Conservation (phyloP, 108 stramenopile species). For the Cyclotella sp. region DNA sequence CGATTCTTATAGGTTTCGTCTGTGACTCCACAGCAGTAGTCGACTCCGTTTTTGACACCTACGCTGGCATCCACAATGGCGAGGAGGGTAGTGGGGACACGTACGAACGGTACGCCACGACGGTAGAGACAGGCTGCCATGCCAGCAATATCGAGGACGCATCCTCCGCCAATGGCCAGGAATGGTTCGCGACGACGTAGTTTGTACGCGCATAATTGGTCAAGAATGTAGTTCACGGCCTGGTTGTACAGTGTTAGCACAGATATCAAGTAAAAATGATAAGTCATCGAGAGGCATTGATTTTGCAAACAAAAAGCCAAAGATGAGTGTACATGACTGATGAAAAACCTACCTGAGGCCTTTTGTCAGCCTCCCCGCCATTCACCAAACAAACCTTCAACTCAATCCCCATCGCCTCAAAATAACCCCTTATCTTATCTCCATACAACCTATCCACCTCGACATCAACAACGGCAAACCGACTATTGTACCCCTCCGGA, state of each 20-base stretch:
- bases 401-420: constrained; percentile 69
- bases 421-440: constrained; percentile 71
- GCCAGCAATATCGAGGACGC: constrained; percentile 93
- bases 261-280: neutral
- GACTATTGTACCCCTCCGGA: constrained; percentile 80
- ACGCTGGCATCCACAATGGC: constrained; percentile 97
- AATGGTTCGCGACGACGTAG: constrained; percentile 93
- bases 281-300: neutral
- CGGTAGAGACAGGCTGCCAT: constrained; percentile 96
- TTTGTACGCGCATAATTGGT: constrained; percentile 85
- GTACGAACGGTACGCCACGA: constrained; percentile 90
- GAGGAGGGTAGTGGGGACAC: constrained; percentile 94
- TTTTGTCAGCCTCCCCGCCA: constrained; percentile 87
- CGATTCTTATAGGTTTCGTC: constrained; percentile 96
- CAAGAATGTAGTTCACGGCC: constrained; percentile 82
- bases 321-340: neutral
- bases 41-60: constrained; percentile 96
- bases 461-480: constrained; percentile 87
- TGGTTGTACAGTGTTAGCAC: constrained; percentile 7
- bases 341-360: constrained; percentile 62
- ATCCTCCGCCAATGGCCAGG: constrained; percentile 95
- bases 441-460: constrained; percentile 77
- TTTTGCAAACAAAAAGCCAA: neutral
- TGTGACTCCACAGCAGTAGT: constrained; percentile 85
- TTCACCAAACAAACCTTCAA: constrained; percentile 64